Evolutionary conservation across 768 basidiomycete species (phyloP), one percentile per base, ranked within the genome.

Genomic region (Pleurotus giganteus): DNA sequence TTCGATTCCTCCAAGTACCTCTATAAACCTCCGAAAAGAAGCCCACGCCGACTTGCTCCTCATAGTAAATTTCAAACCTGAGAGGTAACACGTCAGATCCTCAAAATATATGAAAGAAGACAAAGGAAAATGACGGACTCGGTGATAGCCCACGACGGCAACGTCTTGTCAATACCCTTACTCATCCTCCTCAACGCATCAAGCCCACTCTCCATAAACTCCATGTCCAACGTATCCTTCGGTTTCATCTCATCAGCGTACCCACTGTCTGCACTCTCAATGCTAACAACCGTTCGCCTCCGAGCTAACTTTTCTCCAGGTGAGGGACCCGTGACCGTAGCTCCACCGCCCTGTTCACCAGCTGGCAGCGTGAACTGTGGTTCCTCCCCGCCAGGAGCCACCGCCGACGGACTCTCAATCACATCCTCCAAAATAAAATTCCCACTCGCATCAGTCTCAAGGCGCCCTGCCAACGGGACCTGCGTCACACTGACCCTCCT

Each of bases 61-160:
- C 85, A 2, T 83, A 79, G 54, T 87, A 85, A 29, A 93, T 80
- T 69, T 94, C 92, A 61, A 88, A 89, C 49, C 82, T 83, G 45
- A n/a, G n/a, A n/a, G n/a, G 47, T 59, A 47, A 59, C 52, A 29
- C 42, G 28, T 31, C 27, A 45, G 59, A 31, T 39, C 26, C 24
- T 39, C 21, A 42, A 9, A n/a, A 31, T 4, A 37, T 7, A n/a
- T 44, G 17, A 26, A 37, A 37, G 36, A 19, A 8, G n/a, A 17
- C 49, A 44, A 26, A 19, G 60, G 31, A 47, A 27, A 53, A 11
- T 52, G 23, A 57, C 68, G 31, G 58, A 81, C 83, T 75, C 72
- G 2, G 89, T 91, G 60, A 91, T 90, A 2, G 89, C 89, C 89
- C 89, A 91, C 58, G 74, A 78, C 0, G 89, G 89, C 27, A 89